Evolutionary conservation across 2,329 filamentous ascomycete species (phyloP).

Genomic region (Rhynchosporium graminicola): DNA sequence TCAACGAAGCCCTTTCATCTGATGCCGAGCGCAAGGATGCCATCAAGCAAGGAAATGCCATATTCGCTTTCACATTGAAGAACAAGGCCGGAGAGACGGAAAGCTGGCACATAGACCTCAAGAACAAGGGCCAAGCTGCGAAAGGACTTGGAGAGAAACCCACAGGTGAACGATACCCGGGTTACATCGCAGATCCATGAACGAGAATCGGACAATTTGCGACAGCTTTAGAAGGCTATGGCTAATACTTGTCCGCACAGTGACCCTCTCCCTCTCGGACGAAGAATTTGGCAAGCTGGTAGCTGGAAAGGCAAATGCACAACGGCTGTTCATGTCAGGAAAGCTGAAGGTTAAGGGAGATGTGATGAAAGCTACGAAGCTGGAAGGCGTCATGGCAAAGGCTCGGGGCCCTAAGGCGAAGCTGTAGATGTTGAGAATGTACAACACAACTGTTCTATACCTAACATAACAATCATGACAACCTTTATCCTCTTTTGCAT

Average conservation of each 20-base stretch:
- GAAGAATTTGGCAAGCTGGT: slow-evolving; percentile 84
- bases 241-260: slow-evolving; percentile 47
- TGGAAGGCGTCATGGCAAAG: slow-evolving; percentile 90
- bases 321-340: slow-evolving; percentile 91
- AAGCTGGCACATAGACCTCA: slow-evolving; percentile 94
- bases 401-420: slow-evolving; percentile 75
- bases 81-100: slow-evolving; percentile 78
- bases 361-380: slow-evolving; percentile 97
- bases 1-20: slow-evolving; percentile 70
- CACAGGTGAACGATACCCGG: slow-evolving; percentile 60
- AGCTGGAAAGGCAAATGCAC: slow-evolving; percentile 85
- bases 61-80: slow-evolving; percentile 92
- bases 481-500: too few relatives aligned
- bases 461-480: background rate
- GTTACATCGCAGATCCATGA: background rate
- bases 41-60: slow-evolving; percentile 81
- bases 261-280: slow-evolving; percentile 83
- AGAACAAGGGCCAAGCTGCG: slow-evolving; percentile 80
- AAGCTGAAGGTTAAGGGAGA: slow-evolving; percentile 98
- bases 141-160: slow-evolving; percentile 80
- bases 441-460: slow-evolving; percentile 12
- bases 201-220: background rate
- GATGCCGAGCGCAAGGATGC: slow-evolving; percentile 80
- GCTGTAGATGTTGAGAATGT: slow-evolving; percentile 56
- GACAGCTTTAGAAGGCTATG: background rate